A percentile compares a stretch with the other conserved stretches of the same genome.
Conservation (phyloP, 371 early-diverging fungal genomes). For the Rhizopus arrhizus region DNA sequence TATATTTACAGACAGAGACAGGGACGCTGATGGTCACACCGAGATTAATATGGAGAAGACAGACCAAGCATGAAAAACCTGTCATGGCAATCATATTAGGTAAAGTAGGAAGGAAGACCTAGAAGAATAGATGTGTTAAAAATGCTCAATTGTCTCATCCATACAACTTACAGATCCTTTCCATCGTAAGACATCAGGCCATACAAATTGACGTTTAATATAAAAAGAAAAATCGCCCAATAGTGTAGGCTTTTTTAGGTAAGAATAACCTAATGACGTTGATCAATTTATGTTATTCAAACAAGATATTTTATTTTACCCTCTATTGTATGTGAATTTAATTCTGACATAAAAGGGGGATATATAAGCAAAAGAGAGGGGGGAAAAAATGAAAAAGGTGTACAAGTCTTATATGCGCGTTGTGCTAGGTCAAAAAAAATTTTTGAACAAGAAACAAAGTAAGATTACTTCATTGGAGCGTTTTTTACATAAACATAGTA, state of each 20-base stretch:
- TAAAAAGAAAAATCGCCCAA: slow-evolving; percentile 12
- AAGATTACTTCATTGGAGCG: background rate
- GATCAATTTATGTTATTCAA: background rate
- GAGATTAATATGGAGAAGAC: slow-evolving; percentile 30
- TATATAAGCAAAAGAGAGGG: slow-evolving; percentile 10
- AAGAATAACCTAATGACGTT: slow-evolving; percentile 20
- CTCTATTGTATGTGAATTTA: slow-evolving; percentile 27
- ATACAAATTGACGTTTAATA: slow-evolving; percentile 21
- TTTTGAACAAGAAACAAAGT: background rate
- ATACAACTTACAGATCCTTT: slow-evolving; percentile 39
- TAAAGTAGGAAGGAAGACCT: slow-evolving; percentile 42
- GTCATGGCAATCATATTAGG: slow-evolving; percentile 36
- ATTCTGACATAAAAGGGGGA: slow-evolving; percentile 13
- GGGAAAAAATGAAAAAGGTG: background rate
- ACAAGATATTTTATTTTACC: slow-evolving; percentile 11
- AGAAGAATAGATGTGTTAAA: background rate
- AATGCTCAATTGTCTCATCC: background rate
- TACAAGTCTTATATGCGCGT: background rate
- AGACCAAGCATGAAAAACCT: slow-evolving; percentile 31
- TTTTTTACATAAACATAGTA: background rate
- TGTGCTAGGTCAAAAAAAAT: background rate
- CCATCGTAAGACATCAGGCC: slow-evolving; percentile 51
- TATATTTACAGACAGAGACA: slow-evolving; percentile 42
- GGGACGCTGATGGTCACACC: slow-evolving; percentile 34
- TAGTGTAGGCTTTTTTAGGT: slow-evolving; percentile 19